phyloP scores from a whole-genome alignment of 2,329 filamentous ascomycete species.

The Aspergillus sclerotialis region DNA sequence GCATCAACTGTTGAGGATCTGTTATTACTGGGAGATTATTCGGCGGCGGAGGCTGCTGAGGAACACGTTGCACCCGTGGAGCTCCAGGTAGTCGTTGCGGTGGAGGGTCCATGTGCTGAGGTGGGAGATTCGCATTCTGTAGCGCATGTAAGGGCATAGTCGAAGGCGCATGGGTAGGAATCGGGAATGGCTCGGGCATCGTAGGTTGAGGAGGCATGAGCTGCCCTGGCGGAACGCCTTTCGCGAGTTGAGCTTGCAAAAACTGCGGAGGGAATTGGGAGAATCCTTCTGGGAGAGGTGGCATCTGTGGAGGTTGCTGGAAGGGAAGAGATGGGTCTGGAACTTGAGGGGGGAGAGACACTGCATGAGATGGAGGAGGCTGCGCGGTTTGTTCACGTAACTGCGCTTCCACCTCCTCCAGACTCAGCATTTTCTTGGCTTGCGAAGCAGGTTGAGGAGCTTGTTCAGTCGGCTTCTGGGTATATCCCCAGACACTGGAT shows the following conservation, averaged over 20 bases:
- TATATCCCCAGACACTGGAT: constrained; percentile 82
- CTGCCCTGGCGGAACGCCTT: constrained; percentile 29
- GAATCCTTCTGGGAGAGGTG: constrained; percentile 23
- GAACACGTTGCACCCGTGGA: constrained; percentile 27
- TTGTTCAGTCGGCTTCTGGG: constrained; percentile 23
- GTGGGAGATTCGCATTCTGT: constrained; percentile 67
- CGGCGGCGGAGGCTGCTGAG: constrained; percentile 26
- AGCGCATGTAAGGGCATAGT: constrained; percentile 64
- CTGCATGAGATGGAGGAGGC: constrained; percentile 15
- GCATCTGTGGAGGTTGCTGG: constrained; percentile 25
- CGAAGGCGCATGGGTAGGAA: constrained; percentile 41
- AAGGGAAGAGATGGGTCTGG: constrained; percentile 24
- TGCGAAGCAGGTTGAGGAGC: constrained; percentile 21
- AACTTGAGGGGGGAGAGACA: constrained; percentile 21
- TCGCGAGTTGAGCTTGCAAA: constrained; percentile 37
- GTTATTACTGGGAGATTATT: constrained; percentile 50
- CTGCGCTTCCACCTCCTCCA: constrained; percentile 93
- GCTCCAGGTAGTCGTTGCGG: constrained; percentile 29
- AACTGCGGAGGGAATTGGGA: constrained; percentile 38
- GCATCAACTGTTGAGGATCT: constrained; percentile 65
- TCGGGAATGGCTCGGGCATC: constrained; percentile 35
- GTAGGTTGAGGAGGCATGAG: constrained; percentile 32
- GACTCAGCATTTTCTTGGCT: constrained; percentile 77
- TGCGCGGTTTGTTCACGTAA: constrained; percentile 62
- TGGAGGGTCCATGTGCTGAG: constrained; percentile 34